Evolutionary conservation across 345 rosid species (phyloP), one percentile per base, ranked within the genome.

Genomic region (Hevea brasiliensis): DNA sequence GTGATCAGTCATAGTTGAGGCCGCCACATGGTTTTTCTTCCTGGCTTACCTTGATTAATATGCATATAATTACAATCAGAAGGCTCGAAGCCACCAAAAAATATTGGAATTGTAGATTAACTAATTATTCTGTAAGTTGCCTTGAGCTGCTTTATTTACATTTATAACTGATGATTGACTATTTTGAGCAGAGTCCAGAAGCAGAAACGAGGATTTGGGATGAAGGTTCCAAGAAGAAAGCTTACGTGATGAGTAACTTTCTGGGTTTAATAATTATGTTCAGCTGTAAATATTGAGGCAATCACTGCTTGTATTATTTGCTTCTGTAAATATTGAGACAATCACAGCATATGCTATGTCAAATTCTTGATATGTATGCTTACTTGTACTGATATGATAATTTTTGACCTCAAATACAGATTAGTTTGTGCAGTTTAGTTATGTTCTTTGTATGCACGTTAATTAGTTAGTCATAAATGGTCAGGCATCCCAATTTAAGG

Each of bases 141-240:
- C 1, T 20, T 51, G 7, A 45, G 8, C 41, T 15, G 18, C 3
- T 57, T 21, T 17, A 13, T 56, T 20, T 24, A 42, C n/a, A 41
- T 44, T 59, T 21, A 32, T 7, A 14, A 14, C 59, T 70, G 48
- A 62, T 65, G 56, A 24, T 29, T 5, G 24, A 15, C 12, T 76
- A 15, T 44, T 62, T 51, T 61, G 21, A 51, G 70, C 77, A 78
- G 81, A 37, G 74, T 78, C 15, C 61, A 61, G 66, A 78, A 69
- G 77, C 13, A 21, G 37, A 73, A 56, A 23, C 65, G 77, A 56
- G 81, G 81, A 1, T 73, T 78, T 27, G 77, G 81, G 50, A 78
- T 78, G 81, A 78, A 68, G 71, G 45, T 73, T 29, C 81, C 77
- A 4, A 72, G 61, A 4, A 72, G 61, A 40, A 64, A 32, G 45